Percentiles rank a stretch among this genome's conserved stretches.
Evolutionary conservation across 345 rosid genomes (phyloP).

Genomic region (Gossypium rotundifolium): DNA sequence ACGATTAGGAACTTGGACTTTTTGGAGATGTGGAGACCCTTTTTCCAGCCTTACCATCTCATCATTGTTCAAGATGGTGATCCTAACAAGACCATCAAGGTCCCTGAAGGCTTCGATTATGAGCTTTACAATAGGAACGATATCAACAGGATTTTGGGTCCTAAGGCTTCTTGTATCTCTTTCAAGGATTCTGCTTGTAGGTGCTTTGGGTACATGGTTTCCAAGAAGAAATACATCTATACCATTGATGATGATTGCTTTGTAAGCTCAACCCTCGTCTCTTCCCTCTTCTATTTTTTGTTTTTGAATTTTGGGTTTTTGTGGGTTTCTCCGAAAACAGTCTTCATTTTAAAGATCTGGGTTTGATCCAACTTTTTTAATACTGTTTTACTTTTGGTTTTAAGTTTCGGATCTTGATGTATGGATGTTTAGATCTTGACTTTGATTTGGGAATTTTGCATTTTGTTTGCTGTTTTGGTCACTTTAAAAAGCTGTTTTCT

Average conservation of each 20-base stretch:
- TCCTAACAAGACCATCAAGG: conserved; percentile 54
- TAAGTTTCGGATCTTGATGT: not conserved
- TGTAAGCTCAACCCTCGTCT: conserved; percentile 38
- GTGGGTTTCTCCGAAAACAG: too few relatives aligned
- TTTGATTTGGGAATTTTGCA: conserved; percentile 4
- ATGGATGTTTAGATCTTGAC: conserved; percentile 5
- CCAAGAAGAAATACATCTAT: conserved; percentile 79
- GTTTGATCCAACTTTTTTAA: not conserved
- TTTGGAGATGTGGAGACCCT: conserved; percentile 82
- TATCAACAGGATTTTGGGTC: conserved; percentile 70
- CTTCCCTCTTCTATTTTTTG: not conserved
- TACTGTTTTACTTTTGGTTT: not conserved
- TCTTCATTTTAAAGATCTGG: conserved; percentile 12
- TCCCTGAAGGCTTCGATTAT: conserved; percentile 75
- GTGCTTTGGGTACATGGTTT: conserved; percentile 76
- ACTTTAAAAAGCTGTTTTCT: not conserved
- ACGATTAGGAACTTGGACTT: conserved; percentile 75
- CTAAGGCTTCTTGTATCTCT: conserved; percentile 74
- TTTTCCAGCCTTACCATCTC: conserved; percentile 65
- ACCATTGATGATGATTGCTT: conserved; percentile 93
- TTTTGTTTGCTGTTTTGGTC: not conserved
- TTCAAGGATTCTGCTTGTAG: conserved; percentile 70
- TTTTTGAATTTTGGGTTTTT: not conserved
- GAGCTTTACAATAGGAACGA: conserved; percentile 81
- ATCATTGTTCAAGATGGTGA: conserved; percentile 91